phyloP scores from a whole-genome alignment of 352 stramenopile species.

The Phytophthora pini region DNA sequence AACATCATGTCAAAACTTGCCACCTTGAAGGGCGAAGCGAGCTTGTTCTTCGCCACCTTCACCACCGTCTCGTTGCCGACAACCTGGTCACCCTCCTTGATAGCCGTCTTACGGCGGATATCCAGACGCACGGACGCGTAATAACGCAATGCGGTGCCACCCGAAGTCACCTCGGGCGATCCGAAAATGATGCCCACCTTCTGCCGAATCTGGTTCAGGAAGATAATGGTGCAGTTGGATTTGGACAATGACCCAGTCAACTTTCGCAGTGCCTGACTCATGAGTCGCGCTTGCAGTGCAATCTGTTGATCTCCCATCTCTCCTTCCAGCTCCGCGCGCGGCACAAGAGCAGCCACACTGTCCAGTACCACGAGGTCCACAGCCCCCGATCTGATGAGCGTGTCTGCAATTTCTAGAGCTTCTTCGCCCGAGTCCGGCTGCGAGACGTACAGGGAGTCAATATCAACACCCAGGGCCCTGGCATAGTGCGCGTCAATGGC shows the following conservation, averaged over 20 bases:
- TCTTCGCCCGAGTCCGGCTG: conserved; percentile 98
- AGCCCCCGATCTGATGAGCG: conserved; percentile 94
- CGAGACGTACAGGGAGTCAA: conserved; percentile 96
- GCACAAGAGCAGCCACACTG: conserved; percentile 97
- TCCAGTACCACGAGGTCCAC: conserved; percentile 99
- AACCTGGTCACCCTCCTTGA: conserved; percentile 92
- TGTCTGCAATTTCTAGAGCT: conserved; percentile 98
- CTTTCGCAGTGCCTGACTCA: conserved; percentile 98
- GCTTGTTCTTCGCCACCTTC: conserved; percentile 99
- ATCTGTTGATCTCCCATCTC: conserved; percentile 98
- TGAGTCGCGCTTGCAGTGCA: conserved; percentile 96
- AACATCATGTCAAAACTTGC: conserved; percentile 98
- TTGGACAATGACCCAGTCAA: conserved; percentile 95
- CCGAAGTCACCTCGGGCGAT: conserved; percentile 97
- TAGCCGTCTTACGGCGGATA: conserved; percentile 93
- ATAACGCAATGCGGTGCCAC: conserved; percentile 86
- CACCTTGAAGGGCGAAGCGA: conserved; percentile 96
- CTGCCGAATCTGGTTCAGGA: conserved; percentile 98
- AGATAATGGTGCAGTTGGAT: conserved; percentile 97
- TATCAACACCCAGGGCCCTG: conserved; percentile 93
- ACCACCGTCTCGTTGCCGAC: conserved; percentile 97
- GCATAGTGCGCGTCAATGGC: conserved; percentile 98
- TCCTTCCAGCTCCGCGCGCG: conserved; percentile 94
- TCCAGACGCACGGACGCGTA: conserved; percentile 95
- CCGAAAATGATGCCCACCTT: conserved; percentile 99